phyloP scores from a whole-genome alignment of 148 eudicot species.

The Fallopia convolvulus region DNA sequence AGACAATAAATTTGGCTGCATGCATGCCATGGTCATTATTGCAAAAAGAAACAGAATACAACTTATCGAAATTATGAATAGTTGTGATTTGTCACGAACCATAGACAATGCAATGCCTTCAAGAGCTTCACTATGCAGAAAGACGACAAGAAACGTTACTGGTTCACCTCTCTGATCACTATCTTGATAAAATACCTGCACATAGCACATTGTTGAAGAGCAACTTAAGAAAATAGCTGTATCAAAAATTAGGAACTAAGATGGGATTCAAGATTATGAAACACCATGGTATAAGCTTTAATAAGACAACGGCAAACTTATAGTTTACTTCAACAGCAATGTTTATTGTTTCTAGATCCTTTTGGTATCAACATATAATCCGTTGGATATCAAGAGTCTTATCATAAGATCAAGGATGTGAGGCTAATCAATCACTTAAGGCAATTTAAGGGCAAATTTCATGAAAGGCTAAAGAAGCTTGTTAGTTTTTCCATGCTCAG shows the following conservation, averaged over 20 bases:
- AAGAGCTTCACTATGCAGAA: slow-evolving; percentile 66
- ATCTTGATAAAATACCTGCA: slow-evolving; percentile 48
- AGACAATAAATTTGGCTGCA: neutral
- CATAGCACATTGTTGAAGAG: neutral
- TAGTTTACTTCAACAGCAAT: too few species aligned
- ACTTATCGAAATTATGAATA: neutral
- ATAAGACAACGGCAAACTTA: neutral
- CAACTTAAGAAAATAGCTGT: neutral
- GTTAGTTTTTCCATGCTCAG: neutral
- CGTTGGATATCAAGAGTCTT: neutral
- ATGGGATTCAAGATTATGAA: neutral
- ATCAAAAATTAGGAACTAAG: neutral
- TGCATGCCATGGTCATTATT: neutral
- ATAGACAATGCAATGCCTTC: slow-evolving; percentile 63
- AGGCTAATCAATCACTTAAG: neutral
- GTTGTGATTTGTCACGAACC: slow-evolving; percentile 33
- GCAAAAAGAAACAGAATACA: slow-evolving; percentile 1
- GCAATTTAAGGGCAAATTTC: neutral
- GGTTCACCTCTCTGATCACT: slow-evolving; percentile 45
- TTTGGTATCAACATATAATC: neutral
- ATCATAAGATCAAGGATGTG: neutral
- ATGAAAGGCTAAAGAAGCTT: neutral
- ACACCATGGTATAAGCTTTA: neutral
- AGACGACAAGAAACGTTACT: slow-evolving; percentile 43
- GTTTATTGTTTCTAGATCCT: neutral